A percentile compares a stretch with the other conserved stretches of the same genome.
Conservation (phyloP, 2,329 filamentous ascomycete genomes). For the Epichloe sibirici region DNA sequence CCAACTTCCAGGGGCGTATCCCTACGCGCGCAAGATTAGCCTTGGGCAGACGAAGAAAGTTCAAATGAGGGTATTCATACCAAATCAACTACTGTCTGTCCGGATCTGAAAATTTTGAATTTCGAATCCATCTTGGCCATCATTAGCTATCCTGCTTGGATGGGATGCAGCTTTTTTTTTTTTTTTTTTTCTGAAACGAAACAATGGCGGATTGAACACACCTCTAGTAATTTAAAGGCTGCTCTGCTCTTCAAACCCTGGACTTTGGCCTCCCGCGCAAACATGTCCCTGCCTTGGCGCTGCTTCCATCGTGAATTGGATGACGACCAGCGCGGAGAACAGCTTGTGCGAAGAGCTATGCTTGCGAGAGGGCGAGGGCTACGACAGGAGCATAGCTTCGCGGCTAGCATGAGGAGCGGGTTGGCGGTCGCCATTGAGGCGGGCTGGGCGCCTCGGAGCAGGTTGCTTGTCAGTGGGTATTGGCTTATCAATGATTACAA, state of each 20-base stretch:
- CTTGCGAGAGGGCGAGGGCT: not conserved
- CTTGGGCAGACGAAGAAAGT: not conserved
- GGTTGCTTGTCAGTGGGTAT: not conserved
- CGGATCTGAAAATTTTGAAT: constrained; percentile 64
- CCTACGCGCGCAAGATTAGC: constrained; percentile 29
- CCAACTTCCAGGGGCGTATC: constrained; percentile 67
- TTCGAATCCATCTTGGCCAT: constrained; percentile 61
- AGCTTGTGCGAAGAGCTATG: too few species aligned
- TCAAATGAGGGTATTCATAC: constrained; percentile 32
- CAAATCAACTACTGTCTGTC: constrained; percentile 82
- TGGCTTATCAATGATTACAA: not conserved
- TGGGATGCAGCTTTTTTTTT: not conserved
- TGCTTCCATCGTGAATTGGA: constrained; percentile 74
- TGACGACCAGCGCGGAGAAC: constrained; percentile 16
- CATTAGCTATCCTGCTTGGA: not conserved
- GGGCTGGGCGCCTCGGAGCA: not conserved
- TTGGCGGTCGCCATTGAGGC: not conserved
- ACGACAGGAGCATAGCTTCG: not conserved
- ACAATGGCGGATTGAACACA: constrained; percentile 18
- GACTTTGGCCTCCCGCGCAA: constrained; percentile 62
- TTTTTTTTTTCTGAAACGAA: too few species aligned
- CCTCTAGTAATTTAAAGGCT: constrained; percentile 86
- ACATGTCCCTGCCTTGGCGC: constrained; percentile 63
- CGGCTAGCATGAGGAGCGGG: not conserved
- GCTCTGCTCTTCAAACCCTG: constrained; percentile 78